Evolutionary conservation across 2,329 filamentous ascomycete species (phyloP).

Genomic region (Lithohypha guttulata): DNA sequence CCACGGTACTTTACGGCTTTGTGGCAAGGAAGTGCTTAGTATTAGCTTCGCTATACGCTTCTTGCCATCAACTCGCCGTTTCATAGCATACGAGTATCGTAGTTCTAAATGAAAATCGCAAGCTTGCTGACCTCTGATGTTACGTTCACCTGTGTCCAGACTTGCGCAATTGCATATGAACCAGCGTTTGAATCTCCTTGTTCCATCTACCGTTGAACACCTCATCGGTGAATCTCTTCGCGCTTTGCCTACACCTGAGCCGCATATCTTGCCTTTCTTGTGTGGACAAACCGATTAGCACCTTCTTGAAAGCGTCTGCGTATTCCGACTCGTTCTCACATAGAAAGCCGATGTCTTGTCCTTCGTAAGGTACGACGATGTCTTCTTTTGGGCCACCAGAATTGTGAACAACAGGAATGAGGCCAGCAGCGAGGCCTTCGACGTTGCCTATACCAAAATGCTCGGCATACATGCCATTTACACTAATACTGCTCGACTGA

Average conservation of each 20-base stretch:
- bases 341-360: conserved; percentile 73
- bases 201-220: conserved; percentile 76
- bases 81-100: too few relatives aligned
- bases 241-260: conserved; percentile 62
- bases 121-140: not conserved
- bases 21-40: too few relatives aligned
- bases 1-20: too few relatives aligned
- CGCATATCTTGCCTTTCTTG: conserved; percentile 63
- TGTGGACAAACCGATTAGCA: conserved; percentile 51
- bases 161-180: conserved; percentile 29
- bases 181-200: conserved; percentile 59
- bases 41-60: too few relatives aligned
- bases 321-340: conserved; percentile 70
- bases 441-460: conserved; percentile 98
- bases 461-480: conserved; percentile 99
- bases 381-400: conserved; percentile 88
- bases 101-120: too few relatives aligned
- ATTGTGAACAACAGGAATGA: conserved; percentile 87
- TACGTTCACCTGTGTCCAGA: not conserved
- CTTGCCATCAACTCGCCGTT: too few relatives aligned
- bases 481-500: conserved; percentile 65
- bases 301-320: conserved; percentile 67
- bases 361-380: conserved; percentile 75
- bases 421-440: conserved; percentile 89
- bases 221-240: conserved; percentile 75